A percentile compares a stretch with the other conserved stretches of the same genome.
Evolutionary conservation across 192 early-diverging fungal genomes (phyloP).

Genomic region (Coemansia asiatica): DNA sequence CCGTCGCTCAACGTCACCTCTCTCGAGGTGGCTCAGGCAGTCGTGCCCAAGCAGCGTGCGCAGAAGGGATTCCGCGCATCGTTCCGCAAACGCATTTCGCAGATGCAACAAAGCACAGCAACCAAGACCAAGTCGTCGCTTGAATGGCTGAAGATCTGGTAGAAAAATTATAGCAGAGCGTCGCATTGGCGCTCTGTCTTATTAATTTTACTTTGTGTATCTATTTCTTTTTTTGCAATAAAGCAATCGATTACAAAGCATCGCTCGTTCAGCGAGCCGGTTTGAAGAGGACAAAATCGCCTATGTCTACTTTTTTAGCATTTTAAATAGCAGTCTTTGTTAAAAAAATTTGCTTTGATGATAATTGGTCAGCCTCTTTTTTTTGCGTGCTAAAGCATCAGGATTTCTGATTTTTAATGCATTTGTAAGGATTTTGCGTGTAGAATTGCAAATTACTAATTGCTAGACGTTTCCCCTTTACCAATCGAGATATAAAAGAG

Average conservation of each 20-base stretch:
- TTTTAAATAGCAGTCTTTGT: background rate
- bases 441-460: background rate
- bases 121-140: constrained; percentile 53
- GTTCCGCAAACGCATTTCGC: constrained; percentile 44
- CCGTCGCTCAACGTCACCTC: constrained; percentile 74
- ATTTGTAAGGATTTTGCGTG: background rate
- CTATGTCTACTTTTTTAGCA: no score
- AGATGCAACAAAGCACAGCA: constrained; percentile 27
- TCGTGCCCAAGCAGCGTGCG: constrained; percentile 48
- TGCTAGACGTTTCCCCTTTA: background rate
- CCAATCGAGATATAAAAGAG: background rate
- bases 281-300: background rate
- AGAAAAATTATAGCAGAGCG: no score
- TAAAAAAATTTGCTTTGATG: no score
- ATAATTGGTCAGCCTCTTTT: no score
- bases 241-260: background rate
- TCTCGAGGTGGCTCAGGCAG: constrained; percentile 70
- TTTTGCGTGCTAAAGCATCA: no score
- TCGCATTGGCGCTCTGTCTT: no score
- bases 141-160: constrained; percentile 55
- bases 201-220: background rate
- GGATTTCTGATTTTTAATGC: constrained; percentile 1
- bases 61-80: constrained; percentile 46
- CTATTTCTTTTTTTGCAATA: background rate
- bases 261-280: background rate